A percentile compares a stretch with the other conserved stretches of the same genome.
Conservation (phyloP, 1,284 basidiomycete species). For the Naganishia sp. region DNA sequence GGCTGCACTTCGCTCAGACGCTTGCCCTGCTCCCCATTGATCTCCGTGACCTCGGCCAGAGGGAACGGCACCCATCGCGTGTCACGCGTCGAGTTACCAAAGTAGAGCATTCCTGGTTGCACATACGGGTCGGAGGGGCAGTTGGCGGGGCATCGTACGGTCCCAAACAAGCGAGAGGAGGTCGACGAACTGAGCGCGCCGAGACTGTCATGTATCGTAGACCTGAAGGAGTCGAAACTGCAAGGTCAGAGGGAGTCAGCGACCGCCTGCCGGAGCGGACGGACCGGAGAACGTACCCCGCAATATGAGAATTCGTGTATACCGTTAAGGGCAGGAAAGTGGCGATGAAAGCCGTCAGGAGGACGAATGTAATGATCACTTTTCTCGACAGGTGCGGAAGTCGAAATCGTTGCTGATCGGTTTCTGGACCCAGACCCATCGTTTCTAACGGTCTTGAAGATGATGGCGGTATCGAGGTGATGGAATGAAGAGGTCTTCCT, state of each 20-base stretch:
- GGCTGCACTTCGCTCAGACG: slow-evolving; percentile 26
- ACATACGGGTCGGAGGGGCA: slow-evolving; percentile 35
- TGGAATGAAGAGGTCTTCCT: no score
- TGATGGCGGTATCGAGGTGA: no score
- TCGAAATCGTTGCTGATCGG: background rate
- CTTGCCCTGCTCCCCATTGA: slow-evolving; percentile 4
- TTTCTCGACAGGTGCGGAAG: background rate
- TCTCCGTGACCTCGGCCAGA: background rate
- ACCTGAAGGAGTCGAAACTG: slow-evolving; percentile 2
- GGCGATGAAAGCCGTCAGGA: background rate
- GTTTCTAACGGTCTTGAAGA: no score
- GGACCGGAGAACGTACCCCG: background rate
- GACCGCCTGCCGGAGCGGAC: background rate
- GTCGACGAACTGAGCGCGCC: background rate
- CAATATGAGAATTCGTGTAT: background rate
- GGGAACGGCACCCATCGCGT: slow-evolving; percentile 40
- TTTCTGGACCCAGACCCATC: background rate
- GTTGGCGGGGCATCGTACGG: background rate
- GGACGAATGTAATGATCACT: background rate
- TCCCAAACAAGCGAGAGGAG: background rate
- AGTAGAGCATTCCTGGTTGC: slow-evolving; percentile 39
- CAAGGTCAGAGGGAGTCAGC: background rate
- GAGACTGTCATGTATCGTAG: background rate
- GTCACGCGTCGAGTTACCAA: slow-evolving; percentile 31
- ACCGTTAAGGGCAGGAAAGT: background rate